Base-by-base conservation (phyloP, 1,284 basidiomycete species). In the Puccinia triticina region DNA sequence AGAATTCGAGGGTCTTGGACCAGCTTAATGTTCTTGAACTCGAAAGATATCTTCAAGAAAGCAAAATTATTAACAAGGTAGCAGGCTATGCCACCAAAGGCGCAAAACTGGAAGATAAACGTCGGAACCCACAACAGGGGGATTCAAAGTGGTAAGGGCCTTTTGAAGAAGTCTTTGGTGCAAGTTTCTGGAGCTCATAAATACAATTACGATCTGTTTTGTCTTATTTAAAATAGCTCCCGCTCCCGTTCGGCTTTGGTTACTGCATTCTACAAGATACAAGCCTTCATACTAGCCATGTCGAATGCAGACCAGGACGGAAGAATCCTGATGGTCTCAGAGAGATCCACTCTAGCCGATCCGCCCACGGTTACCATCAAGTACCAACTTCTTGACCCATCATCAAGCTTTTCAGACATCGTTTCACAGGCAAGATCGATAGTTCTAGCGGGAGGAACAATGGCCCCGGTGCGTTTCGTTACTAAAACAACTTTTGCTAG, bases 351-450 rank as follows among this genome's bases (percentile, higher is more conserved):
- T 50, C 43, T 34, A 66, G 14, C 43, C 59, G 57, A 76, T 32
- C 23, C 29, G 57, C 34, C 67, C 1, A 83, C 80, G 0, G 89
- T 93, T 0, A 91, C 92, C 83, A 89, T 98, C 79, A 95, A 93
- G 85, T 99, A 98, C 86, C 93, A 98, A 84, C 91, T 96, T 50
- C 90, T 99, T n/a, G 97, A 99, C 85, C 96, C 96, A 0, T 91
- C 94, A 0, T 93, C 94, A 23, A 90, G 92, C 82, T 99, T 99
- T 87, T 89, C 90, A 77, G 92, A 94, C 48, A 90, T 99, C 0
- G 90, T 95, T 0, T 91, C 94, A 34, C 89, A 90, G 71, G 94
- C 95, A 0, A 89, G 94, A 50, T 91, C 93, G 0, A 92, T 99
- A 11, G 88, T 99, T 34, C 89, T 99, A 21, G 95, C 96, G 0